Evolutionary conservation across 2,329 filamentous ascomycete genomes (phyloP).

Genomic region (Byssoonygena ceratinophila): DNA sequence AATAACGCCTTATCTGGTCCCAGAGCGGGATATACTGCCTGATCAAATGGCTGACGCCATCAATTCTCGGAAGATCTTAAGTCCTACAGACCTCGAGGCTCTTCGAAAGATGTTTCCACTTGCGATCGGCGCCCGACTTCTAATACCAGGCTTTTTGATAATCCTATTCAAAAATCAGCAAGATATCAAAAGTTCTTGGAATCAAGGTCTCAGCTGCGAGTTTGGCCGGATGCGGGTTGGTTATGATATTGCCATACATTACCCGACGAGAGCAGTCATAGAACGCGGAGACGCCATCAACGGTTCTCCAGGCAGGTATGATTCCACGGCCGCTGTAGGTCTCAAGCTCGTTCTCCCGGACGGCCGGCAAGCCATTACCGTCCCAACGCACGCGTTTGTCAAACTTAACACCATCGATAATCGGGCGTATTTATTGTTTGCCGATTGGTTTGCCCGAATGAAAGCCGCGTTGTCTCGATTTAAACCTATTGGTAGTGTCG

Average conservation of each 20-base stretch:
- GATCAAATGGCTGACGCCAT: background rate
- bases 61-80: conserved; percentile 2
- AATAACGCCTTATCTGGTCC: too few species aligned
- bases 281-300: background rate
- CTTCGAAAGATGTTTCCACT: conserved; percentile 3
- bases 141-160: conserved; percentile 6
- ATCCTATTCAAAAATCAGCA: conserved; percentile 1
- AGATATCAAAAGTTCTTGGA: background rate
- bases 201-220: background rate
- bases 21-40: background rate
- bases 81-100: background rate
- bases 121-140: conserved; percentile 5
- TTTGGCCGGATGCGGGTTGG: conserved; percentile 3
- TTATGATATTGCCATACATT: background rate
- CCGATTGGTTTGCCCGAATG: conserved; percentile 1
- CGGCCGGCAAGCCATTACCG: conserved; percentile 6
- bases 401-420: conserved; percentile 2
- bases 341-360: background rate
- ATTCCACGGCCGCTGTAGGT: conserved; percentile 2
- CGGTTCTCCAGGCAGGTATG: background rate
- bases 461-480: background rate
- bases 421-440: background rate
- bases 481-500: background rate
- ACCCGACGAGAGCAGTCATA: background rate
- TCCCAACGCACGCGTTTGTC: conserved; percentile 7